These are phyloP conservation scores for Coemansia sp. DNA, from an alignment of 192 early-diverging fungal species.

Conservation along the genomic window DNA sequence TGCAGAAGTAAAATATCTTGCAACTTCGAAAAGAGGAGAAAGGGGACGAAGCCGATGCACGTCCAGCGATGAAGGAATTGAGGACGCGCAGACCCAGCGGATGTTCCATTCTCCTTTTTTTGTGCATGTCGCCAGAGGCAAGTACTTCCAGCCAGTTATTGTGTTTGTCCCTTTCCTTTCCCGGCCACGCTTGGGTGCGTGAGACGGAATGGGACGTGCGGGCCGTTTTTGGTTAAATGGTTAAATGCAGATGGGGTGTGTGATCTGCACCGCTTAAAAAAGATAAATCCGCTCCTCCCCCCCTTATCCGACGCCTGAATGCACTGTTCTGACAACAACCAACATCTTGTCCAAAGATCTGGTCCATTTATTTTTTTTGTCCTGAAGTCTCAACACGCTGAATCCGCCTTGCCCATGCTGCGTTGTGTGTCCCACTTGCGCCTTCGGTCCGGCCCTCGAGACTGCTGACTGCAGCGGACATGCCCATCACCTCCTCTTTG, in stretches of 20 bases:
- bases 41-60: background rate
- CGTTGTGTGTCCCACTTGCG: too few species aligned
- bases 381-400: background rate
- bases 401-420: too few species aligned
- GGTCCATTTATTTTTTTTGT: background rate
- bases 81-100: background rate
- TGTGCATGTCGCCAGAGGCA: background rate
- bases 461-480: too few species aligned
- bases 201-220: background rate
- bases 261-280: background rate
- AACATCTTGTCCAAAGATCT: background rate
- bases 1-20: background rate
- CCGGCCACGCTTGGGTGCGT: background rate
- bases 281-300: background rate
- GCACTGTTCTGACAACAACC: background rate
- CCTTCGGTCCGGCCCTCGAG: too few species aligned
- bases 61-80: background rate
- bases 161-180: background rate
- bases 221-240: too few species aligned
- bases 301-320: background rate
- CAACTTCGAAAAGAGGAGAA: background rate
- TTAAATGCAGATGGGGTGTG: background rate
- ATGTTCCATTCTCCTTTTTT: background rate
- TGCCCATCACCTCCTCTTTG: too few species aligned
- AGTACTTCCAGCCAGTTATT: background rate